Base-by-base conservation (phyloP, 768 basidiomycete genomes). In the Scleroderma bovista region DNA sequence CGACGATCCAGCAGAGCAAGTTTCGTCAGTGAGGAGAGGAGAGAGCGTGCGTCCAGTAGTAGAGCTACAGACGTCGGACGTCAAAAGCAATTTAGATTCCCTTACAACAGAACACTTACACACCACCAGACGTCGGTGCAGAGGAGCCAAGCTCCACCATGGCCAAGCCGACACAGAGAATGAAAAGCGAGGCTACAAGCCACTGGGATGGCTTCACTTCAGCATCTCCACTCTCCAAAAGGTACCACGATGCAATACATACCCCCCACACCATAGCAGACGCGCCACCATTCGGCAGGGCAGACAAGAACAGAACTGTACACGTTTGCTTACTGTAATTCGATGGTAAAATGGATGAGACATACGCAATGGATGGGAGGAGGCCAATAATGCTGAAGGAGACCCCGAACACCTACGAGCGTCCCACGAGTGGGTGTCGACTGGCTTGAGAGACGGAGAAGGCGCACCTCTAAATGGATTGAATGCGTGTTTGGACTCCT, bases 311-410 rank as follows among this genome's bases (percentile, higher is more conserved):
- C 74, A 2, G 77, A 72, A 4, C 75, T 76, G 34, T 4, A 37
- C 29, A 52, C 9, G 50, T 41, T 3, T 4, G 10, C 2, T 16
- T 38, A 0, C 10, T 19, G n/a, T n/a, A 3, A 1, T 20, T 2
- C 11, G 37, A 20, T 12, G 32, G 5, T 15, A 44, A 32, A 22
- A 33, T 3, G 37, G 5, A 43, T 7, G 12, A 20, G 74, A 69
- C 76, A 23, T 51, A 80, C 64, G 83, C 78, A 31, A 86, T 83
- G 0, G 84, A 78, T 11, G 78, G 84, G 10, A 84, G 75, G 12
- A 87, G 61, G 0, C 86, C 85, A 46, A 87, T 83, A 51, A 87
- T 80, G 1, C 80, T 83, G 61, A 87, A 87, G 0, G 80, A 77
- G 32, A 86, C 68, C 0, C 86, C 84, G 54, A 87, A 87, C 6